Conservation (phyloP, 108 stramenopile species). For the Skeletonema menzelii region DNA sequence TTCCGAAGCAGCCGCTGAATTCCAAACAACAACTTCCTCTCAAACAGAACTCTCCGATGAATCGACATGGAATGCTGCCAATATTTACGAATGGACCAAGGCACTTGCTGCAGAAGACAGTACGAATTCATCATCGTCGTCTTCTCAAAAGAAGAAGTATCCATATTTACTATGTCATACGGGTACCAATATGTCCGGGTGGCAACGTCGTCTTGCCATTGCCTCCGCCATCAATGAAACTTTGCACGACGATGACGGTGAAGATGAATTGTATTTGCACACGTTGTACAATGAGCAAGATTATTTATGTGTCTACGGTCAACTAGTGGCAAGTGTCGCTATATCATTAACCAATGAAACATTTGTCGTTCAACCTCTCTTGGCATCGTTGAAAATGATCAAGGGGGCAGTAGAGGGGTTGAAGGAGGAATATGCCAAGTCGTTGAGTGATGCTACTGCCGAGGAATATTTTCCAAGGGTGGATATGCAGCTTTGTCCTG, state of each 20-base stretch:
- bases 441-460: neutral
- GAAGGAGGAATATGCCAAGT: neutral
- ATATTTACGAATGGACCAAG: conserved; percentile 17
- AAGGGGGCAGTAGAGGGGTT: conserved; percentile 6
- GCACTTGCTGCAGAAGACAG: conserved; percentile 9
- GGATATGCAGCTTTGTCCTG: conserved; percentile 20
- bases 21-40: neutral
- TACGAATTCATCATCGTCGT: no score
- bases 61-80: conserved; percentile 13
- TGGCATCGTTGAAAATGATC: conserved; percentile 24
- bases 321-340: conserved; percentile 10
- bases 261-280: neutral
- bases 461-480: conserved; percentile 5
- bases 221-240: neutral
- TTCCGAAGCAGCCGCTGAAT: neutral
- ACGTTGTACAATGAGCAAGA: conserved; percentile 27
- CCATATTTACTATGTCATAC: conserved; percentile 26
- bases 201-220: conserved; percentile 16
- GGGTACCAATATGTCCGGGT: conserved; percentile 16
- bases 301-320: conserved; percentile 29
- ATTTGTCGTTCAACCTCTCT: conserved; percentile 22
- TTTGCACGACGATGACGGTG: neutral
- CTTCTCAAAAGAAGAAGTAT: conserved; percentile 12
- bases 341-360: conserved; percentile 6
- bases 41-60: neutral